A percentile compares a stretch with the other conserved stretches of the same genome.
Evolutionary conservation across 2,329 filamentous ascomycete genomes (phyloP).

Genomic region (Fusarium globosum): DNA sequence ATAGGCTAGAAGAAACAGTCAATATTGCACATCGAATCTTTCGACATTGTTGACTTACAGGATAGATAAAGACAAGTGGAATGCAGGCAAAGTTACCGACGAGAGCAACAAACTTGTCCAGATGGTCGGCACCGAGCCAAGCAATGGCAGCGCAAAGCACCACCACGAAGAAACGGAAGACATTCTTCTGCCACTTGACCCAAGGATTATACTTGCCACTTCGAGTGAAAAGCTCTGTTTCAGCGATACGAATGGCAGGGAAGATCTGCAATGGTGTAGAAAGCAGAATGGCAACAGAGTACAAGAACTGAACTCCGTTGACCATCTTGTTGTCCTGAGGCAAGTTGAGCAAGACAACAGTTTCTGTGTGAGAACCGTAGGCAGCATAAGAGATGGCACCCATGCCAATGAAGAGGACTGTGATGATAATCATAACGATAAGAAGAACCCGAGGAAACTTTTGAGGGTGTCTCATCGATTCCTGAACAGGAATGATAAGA

Average conservation of each 20-base stretch:
- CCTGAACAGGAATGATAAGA: constrained; percentile 97
- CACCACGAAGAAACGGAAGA: constrained; percentile 94
- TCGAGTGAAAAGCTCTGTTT: constrained; percentile 91
- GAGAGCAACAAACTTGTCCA: constrained; percentile 97
- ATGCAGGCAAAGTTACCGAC: constrained; percentile 99
- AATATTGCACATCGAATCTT: constrained; percentile 36
- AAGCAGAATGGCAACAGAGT: constrained; percentile 96
- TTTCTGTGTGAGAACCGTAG: constrained; percentile 94
- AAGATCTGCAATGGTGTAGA: constrained; percentile 97
- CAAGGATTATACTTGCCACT: constrained; percentile 98
- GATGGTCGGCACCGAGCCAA: constrained; percentile 89
- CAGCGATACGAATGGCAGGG: constrained; percentile 95
- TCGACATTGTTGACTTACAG: constrained; percentile 69
- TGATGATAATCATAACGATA: constrained; percentile 94
- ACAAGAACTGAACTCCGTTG: constrained; percentile 95
- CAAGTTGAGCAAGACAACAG: constrained; percentile 94
- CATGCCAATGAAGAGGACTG: constrained; percentile 88
- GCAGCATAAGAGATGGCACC: constrained; percentile 95
- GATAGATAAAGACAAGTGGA: constrained; percentile 96
- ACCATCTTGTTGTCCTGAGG: constrained; percentile 96
- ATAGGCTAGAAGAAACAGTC: constrained; percentile 73
- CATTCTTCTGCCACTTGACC: constrained; percentile 99
- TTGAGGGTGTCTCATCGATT: constrained; percentile 90
- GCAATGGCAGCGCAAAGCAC: constrained; percentile 86
- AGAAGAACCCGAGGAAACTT: constrained; percentile 92